These are phyloP conservation scores for Cylindricascospora bacillispora DNA, from an alignment of 1,139 yeast genomes.

Conservation along the genomic window DNA sequence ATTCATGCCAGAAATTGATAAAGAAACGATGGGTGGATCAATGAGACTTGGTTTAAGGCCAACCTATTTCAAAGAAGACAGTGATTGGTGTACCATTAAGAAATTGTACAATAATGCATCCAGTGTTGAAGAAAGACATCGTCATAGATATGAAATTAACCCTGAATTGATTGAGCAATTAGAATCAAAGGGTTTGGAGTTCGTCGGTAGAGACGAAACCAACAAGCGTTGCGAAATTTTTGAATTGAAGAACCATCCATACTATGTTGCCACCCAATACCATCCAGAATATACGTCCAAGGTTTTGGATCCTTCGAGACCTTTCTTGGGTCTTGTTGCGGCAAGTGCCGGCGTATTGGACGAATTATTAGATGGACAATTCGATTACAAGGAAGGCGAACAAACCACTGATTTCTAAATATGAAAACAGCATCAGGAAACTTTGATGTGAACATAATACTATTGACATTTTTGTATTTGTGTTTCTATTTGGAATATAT, in stretches of 20 bases:
- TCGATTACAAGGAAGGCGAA: constrained; percentile 7
- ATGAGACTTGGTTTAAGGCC: constrained; percentile 96
- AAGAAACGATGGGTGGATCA: constrained; percentile 93
- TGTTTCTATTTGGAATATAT: no score
- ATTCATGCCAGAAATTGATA: constrained; percentile 97
- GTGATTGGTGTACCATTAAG: constrained; percentile 64
- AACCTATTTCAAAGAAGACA: constrained; percentile 60
- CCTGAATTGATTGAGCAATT: constrained; percentile 62
- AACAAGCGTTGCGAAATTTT: constrained; percentile 89
- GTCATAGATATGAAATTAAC: constrained; percentile 96
- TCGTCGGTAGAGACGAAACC: constrained; percentile 87
- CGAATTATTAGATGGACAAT: constrained; percentile 10
- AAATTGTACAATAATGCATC: constrained; percentile 65
- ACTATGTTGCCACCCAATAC: constrained; percentile 90
- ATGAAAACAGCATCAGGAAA: neutral
- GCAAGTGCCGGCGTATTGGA: constrained; percentile 32
- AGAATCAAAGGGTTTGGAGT: constrained; percentile 68
- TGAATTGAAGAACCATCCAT: constrained; percentile 72
- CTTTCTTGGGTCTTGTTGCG: constrained; percentile 91
- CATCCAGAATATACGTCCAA: constrained; percentile 97
- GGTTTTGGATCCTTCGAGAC: constrained; percentile 92
- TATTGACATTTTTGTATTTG: no score
- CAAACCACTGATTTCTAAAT: constrained; percentile 6
- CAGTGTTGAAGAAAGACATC: constrained; percentile 82
- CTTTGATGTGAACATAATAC: no score